Conservation (phyloP, 352 stramenopile genomes). For the Pythium apleroticum region DNA sequence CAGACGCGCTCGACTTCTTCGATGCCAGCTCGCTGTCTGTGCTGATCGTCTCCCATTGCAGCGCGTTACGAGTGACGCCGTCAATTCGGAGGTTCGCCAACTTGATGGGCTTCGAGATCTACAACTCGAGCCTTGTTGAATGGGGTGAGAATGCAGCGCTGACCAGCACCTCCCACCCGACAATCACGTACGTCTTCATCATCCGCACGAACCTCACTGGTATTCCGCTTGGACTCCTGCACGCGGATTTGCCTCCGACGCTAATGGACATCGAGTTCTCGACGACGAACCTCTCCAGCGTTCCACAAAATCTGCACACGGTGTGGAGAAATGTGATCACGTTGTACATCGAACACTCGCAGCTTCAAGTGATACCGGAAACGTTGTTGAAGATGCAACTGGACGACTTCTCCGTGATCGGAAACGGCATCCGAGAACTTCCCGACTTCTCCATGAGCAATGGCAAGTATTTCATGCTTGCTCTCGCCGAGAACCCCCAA, state of each 20-base stretch:
- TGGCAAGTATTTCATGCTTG: background rate
- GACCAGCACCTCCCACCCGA: background rate
- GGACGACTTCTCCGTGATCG: conserved; percentile 15
- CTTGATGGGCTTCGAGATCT: conserved; percentile 15
- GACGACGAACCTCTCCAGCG: conserved; percentile 15
- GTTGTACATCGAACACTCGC: conserved; percentile 20
- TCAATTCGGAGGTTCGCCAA: conserved; percentile 1
- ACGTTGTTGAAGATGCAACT: too few relatives aligned
- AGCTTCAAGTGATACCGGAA: too few relatives aligned
- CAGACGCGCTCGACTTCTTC: conserved; percentile 6
- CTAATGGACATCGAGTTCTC: conserved; percentile 22
- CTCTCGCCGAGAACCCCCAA: conserved; percentile 7
- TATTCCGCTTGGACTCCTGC: conserved; percentile 11
- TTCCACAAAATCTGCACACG: conserved; percentile 9
- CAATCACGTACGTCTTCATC: conserved; percentile 17
- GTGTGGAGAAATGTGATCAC: conserved; percentile 9
- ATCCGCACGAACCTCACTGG: conserved; percentile 17
- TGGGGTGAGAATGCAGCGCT: conserved; percentile 13
- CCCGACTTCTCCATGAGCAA: background rate
- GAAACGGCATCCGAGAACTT: conserved; percentile 7
- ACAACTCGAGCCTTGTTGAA: conserved; percentile 16
- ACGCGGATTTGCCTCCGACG: conserved; percentile 8
- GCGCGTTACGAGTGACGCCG: too few relatives aligned
- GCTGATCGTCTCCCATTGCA: conserved; percentile 16
- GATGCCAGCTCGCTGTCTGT: background rate